These are phyloP conservation scores for Chrysopogon serrulatus DNA, from an alignment of 176 grass and related monocot genomes.

Conservation along the genomic window DNA sequence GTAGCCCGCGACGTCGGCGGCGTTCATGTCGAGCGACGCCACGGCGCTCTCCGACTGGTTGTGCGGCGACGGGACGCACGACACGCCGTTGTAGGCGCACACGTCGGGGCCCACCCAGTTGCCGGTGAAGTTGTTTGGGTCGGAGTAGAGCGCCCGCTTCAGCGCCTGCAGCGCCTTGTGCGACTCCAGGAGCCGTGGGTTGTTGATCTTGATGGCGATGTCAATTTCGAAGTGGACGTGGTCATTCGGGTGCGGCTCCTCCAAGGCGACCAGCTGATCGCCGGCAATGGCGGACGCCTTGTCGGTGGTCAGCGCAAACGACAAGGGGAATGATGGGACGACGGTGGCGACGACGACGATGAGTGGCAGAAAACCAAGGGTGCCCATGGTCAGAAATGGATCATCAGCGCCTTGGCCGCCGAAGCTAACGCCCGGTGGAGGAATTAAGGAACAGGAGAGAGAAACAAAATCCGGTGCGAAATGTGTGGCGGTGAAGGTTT, in stretches of 20 bases:
- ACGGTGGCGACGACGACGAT: not conserved
- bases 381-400: not conserved
- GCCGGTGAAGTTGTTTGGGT: conserved; percentile 27
- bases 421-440: conserved; percentile 1
- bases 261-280: not conserved
- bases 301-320: not conserved
- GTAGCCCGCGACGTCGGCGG: conserved; percentile 30
- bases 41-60: conserved; percentile 16
- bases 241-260: not conserved
- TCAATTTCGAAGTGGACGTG: conserved; percentile 7
- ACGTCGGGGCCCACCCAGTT: conserved; percentile 30
- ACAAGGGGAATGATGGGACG: not conserved
- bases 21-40: conserved; percentile 31
- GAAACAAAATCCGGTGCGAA: not conserved
- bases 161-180: conserved; percentile 14
- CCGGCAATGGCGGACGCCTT: not conserved
- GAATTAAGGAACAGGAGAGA: not conserved
- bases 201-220: conserved; percentile 19
- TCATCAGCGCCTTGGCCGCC: conserved; percentile 2
- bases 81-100: conserved; percentile 35
- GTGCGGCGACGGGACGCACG: not conserved
- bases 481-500: not conserved
- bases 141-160: not conserved
- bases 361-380: not conserved
- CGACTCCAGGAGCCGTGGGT: not conserved